Evolutionary conservation across 1,284 basidiomycete species (phyloP), one percentile per base, ranked within the genome.

Genomic region (Abortiporus biennis): DNA sequence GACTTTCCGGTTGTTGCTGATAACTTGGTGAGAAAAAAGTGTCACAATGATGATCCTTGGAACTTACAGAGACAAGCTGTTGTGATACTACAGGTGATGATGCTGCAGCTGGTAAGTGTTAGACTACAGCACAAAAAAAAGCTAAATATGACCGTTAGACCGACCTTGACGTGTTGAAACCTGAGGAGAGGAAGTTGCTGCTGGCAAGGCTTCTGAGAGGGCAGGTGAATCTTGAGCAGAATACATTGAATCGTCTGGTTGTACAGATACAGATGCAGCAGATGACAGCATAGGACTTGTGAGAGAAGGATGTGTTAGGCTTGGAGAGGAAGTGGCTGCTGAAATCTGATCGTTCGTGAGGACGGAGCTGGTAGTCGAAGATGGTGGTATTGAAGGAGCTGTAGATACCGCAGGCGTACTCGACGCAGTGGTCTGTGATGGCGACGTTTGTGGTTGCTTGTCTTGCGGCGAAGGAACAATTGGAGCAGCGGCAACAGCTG

Each of bases 401-500:
- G 64, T 59, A 32, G 69, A 57, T 15, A 65, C 56, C 33, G 67
- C 53, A 25, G 66, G 48, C 21, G 62, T 54, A 56, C 61, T 68
- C 51, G 65, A 58, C 30, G 65, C 56, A 37, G 58, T 52, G 43
- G 59, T 54, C 42, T 61, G 53, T 34, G 66, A 48, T 27, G 52
- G 50, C 34, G 54, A 44, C 27, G 55, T 27, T 24, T 52, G 45
- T 34, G 54, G 58, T 40, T 8, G 53, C n/a, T 20, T 24, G 41
- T 25, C 20, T 23, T 36, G 34, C 17, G 35, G 19, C 51, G 71
- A 55, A 36, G 76, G 57, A 15, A 72, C 64, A 12, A 87, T 85
- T 3, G 88, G 90, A 0, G 91, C 92, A 1, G 92, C 92, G 2
- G 92, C 93, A 0, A 92, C 92, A 6, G 91, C 81, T 24, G 94